Evolutionary conservation across 2,329 filamentous ascomycete genomes (phyloP).

Genomic region (Lachnellula occidentalis): DNA sequence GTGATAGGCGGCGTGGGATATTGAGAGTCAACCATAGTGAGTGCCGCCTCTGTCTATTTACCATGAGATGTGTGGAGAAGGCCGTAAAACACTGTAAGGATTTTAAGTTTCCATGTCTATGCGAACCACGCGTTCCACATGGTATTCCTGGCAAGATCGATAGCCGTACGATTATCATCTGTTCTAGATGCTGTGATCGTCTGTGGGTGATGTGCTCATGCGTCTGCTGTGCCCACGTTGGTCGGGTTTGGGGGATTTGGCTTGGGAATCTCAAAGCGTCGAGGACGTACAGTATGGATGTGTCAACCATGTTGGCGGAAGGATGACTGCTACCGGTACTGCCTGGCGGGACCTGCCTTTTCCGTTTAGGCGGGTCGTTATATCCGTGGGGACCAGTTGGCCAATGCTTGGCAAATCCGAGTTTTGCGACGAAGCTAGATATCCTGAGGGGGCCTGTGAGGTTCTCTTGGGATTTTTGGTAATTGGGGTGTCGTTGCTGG

Average conservation of each 20-base stretch:
- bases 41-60: no score
- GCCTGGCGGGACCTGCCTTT: background rate
- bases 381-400: background rate
- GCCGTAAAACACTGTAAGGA: no score
- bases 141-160: background rate
- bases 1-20: no score
- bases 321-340: background rate
- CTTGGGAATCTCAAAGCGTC: background rate
- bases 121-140: no score
- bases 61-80: no score
- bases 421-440: no score
- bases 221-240: background rate
- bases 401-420: background rate
- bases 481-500: background rate
- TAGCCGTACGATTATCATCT: background rate
- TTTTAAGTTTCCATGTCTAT: no score
- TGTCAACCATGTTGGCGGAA: background rate
- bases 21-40: no score
- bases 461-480: background rate
- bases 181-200: background rate
- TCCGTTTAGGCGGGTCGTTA: background rate
- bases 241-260: no score
- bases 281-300: background rate
- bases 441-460: background rate
- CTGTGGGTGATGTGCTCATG: background rate